Percentiles rank a stretch among this genome's conserved stretches.
Conservation (phyloP, 805 yeast genomes). For the Geotrichum ghanense region DNA sequence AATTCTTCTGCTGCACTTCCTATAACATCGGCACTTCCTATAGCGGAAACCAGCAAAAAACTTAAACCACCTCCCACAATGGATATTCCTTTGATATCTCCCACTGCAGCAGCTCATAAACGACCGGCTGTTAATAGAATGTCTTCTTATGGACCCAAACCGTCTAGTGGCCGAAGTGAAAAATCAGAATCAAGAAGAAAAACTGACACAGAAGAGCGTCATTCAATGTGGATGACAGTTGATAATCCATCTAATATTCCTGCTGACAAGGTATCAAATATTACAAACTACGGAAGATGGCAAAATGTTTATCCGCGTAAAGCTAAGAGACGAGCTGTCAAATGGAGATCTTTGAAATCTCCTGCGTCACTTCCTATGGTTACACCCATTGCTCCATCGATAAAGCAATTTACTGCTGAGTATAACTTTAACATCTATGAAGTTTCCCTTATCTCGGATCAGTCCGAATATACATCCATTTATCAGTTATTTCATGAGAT, state of each 20-base stretch:
- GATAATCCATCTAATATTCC: constrained; percentile 68
- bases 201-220: constrained; percentile 5
- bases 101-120: neutral
- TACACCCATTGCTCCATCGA: constrained; percentile 65
- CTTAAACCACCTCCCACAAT: neutral
- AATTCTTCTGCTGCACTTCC: neutral
- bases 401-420: constrained; percentile 54
- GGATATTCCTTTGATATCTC: neutral
- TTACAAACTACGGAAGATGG: constrained; percentile 76
- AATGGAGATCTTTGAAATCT: constrained; percentile 87
- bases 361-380: constrained; percentile 90
- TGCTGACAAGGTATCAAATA: constrained; percentile 40
- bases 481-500: constrained; percentile 69
- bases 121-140: neutral
- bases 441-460: constrained; percentile 50
- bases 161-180: neutral
- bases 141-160: neutral
- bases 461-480: constrained; percentile 39
- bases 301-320: constrained; percentile 74
- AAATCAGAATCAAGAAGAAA: neutral
- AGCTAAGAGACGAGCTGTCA: constrained; percentile 54
- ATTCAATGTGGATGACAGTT: constrained; percentile 49
- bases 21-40: neutral
- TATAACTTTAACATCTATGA: constrained; percentile 80
- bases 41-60: neutral